Conservation (phyloP, 2,329 filamentous ascomycete species). For the Neonectria ditissima region DNA sequence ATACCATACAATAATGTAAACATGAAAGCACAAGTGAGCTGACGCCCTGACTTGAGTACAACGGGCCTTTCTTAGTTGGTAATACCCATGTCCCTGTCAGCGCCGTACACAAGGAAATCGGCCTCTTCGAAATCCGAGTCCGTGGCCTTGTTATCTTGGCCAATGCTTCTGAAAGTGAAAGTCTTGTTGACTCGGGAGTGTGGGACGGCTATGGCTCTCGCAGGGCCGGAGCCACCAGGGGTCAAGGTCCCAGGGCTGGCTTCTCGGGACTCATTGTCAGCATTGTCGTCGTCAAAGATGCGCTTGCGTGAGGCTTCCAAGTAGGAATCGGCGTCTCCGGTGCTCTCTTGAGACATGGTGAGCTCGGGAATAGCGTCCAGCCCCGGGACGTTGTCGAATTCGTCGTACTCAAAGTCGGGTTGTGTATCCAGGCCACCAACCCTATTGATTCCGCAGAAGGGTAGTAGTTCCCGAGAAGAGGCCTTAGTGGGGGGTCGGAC, state of each 20-base stretch:
- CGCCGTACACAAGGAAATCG: constrained; percentile 67
- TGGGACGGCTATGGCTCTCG: constrained; percentile 64
- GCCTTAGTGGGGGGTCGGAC: constrained; percentile 40
- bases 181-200: constrained; percentile 47
- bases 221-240: constrained; percentile 53
- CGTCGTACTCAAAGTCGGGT: constrained; percentile 52
- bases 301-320: constrained; percentile 59
- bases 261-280: constrained; percentile 48
- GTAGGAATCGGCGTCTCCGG: constrained; percentile 51
- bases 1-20: constrained; percentile 28
- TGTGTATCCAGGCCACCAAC: constrained; percentile 76
- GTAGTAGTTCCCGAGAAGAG: constrained; percentile 72
- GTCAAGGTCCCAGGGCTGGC: constrained; percentile 55
- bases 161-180: constrained; percentile 39
- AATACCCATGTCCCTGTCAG: constrained; percentile 57
- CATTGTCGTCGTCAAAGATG: constrained; percentile 58
- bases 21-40: neutral
- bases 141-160: constrained; percentile 61
- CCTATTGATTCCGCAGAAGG: constrained; percentile 85
- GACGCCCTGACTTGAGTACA: neutral
- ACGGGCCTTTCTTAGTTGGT: constrained; percentile 27
- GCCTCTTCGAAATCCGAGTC: constrained; percentile 76
- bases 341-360: constrained; percentile 68
- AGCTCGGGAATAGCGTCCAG: constrained; percentile 60
- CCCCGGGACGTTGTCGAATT: constrained; percentile 47